Conservation (phyloP, 1,139 yeast genomes). For the Hemisphaericaspora lyxosophila region DNA sequence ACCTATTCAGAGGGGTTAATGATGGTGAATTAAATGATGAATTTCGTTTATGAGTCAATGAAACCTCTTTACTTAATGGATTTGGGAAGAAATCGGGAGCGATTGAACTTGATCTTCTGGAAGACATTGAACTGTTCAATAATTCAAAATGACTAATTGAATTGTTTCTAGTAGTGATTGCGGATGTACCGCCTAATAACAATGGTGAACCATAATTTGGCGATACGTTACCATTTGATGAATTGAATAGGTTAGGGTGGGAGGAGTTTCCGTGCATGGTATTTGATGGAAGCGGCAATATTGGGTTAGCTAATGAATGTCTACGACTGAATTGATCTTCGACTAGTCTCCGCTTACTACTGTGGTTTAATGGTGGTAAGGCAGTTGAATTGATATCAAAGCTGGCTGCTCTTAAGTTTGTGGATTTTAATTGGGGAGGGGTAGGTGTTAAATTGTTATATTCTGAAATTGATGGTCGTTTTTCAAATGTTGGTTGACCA, state of each 20-base stretch:
- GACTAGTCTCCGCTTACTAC: constrained; percentile 28
- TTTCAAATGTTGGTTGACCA: constrained; percentile 16
- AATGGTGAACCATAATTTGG: constrained; percentile 35
- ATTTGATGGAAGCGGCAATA: constrained; percentile 15
- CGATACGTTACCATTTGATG: constrained; percentile 24
- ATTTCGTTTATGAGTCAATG: constrained; percentile 24
- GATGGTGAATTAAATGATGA: constrained; percentile 34
- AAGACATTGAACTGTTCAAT: constrained; percentile 25
- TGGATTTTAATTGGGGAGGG: constrained; percentile 9
- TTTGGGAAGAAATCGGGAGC: constrained; percentile 45
- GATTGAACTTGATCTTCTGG: constrained; percentile 35
- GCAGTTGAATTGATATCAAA: constrained; percentile 27
- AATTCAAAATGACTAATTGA: constrained; percentile 39
- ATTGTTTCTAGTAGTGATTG: constrained; percentile 32
- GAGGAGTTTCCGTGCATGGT: constrained; percentile 13
- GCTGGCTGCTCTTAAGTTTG: constrained; percentile 30
- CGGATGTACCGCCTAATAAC: constrained; percentile 25
- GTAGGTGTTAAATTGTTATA: constrained; percentile 9
- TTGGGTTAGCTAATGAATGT: constrained; percentile 31
- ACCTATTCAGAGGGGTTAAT: constrained; percentile 28
- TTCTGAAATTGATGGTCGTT: constrained; percentile 3
- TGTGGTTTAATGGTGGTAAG: constrained; percentile 22
- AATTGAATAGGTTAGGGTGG: constrained; percentile 21
- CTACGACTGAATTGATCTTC: constrained; percentile 28
- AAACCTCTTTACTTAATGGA: constrained; percentile 22